Evolutionary conservation across 2,329 filamentous ascomycete genomes (phyloP), one percentile per base, ranked within the genome.

Genomic region (Cordyceps cateniannulata): DNA sequence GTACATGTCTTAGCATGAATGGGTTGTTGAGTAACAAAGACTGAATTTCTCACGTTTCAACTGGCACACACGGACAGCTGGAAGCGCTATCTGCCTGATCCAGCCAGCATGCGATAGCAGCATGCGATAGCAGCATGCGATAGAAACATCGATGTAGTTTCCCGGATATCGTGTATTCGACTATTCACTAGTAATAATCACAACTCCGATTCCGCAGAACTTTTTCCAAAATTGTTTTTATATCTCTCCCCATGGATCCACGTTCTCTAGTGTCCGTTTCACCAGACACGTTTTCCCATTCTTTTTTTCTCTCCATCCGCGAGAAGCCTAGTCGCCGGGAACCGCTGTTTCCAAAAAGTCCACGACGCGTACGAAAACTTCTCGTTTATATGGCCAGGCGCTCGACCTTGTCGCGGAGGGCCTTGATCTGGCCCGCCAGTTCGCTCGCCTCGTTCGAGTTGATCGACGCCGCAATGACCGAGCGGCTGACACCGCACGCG

Each of bases 371-470:
- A 44, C 20, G 42, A 14, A 5, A 10, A 25, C 42, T 25, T 12
- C n/a, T 6, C 47, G 14, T 67, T 85, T 88, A 97, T 79, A 97
- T 96, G 81, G 93, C 92, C 68, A 97, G 84, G 69, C 93, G 85
- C 84, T 98, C 93, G 60, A 98, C 90, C 86, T 96, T 96, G 78
- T 96, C 90, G 82, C 93, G 96, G 71, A 97, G 82, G 66, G 87
- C 83, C 69, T 89, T 85, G 76, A 98, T 97, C 82, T 96, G 91
- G 71, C 85, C 84, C 76, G 88, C 90, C 63, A 98, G 82, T 76
- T 97, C 93, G 70, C 85, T 90, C 44, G 88, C 89, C 78, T 96
- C 91, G 83, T 96, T 96, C 76, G 89, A 92, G 67, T 91, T 97
- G 77, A 98, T 96, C 70, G 83, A 87, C 64, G 86, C 87, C 45